These are phyloP conservation scores for Verbena officinalis DNA, from an alignment of 257 asterid genomes.

Conservation along the genomic window DNA sequence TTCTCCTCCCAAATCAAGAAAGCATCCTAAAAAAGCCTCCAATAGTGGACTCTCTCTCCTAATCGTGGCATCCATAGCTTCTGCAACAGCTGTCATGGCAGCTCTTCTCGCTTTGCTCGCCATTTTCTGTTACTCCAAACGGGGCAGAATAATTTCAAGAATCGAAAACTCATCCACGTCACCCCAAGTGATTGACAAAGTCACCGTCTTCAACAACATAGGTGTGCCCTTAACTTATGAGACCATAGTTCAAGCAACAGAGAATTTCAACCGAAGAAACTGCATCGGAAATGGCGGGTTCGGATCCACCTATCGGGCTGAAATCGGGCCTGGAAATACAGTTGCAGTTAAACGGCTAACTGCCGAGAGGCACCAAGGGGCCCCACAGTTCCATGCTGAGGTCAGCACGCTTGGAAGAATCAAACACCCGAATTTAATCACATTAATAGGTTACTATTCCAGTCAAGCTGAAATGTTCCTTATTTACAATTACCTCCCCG, in stretches of 20 bases:
- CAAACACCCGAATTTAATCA: conserved; percentile 43
- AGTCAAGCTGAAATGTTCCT: conserved; percentile 43
- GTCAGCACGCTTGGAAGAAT: conserved; percentile 39
- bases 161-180: conserved; percentile 20
- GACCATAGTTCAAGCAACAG: conserved; percentile 41
- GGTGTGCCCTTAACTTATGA: conserved; percentile 42
- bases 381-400: conserved; percentile 47
- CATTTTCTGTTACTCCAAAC: conserved; percentile 23
- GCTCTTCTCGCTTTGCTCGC: conserved; percentile 24
- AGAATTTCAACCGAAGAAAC: conserved; percentile 40
- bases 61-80: conserved; percentile 4
- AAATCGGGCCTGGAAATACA: conserved; percentile 29
- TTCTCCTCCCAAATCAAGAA: conserved; percentile 11
- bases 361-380: conserved; percentile 43
- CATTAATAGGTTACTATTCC: conserved; percentile 44
- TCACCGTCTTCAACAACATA: conserved; percentile 32
- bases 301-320: conserved; percentile 45
- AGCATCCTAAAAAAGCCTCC: neutral
- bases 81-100: conserved; percentile 18
- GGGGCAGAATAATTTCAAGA: neutral
- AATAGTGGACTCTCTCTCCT: neutral
- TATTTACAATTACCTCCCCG: conserved; percentile 46
- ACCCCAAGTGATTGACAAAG: conserved; percentile 24
- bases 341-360: conserved; percentile 52
- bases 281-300: conserved; percentile 57